Conservation (phyloP, 1,284 basidiomycete genomes). For the Coniophora puteana region DNA sequence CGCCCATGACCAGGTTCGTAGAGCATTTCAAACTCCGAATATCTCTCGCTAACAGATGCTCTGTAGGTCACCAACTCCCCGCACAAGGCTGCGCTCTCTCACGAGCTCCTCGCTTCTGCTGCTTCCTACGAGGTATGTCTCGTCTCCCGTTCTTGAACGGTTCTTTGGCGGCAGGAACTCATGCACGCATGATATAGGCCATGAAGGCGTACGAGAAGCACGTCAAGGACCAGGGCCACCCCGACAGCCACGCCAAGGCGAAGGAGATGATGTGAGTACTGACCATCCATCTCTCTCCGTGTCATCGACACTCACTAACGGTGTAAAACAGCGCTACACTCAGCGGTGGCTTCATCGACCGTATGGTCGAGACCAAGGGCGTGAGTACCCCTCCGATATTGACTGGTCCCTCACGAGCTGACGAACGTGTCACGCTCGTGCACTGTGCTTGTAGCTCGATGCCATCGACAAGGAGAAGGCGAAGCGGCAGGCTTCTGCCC, state of each 20-base stretch:
- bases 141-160: neutral
- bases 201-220: constrained; percentile 55
- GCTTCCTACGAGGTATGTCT: constrained; percentile 46
- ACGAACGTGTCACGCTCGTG: too few species aligned
- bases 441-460: too few species aligned
- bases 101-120: constrained; percentile 64
- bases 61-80: too few species aligned
- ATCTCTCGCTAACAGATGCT: too few species aligned
- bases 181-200: constrained; percentile 37
- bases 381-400: too few species aligned
- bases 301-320: constrained; percentile 12
- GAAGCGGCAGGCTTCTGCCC: constrained; percentile 40
- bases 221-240: constrained; percentile 39
- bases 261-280: constrained; percentile 32
- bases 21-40: too few species aligned
- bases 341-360: constrained; percentile 42
- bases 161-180: neutral
- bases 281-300: neutral
- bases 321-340: constrained; percentile 28
- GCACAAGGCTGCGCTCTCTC: constrained; percentile 56
- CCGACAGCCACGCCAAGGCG: constrained; percentile 38
- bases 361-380: constrained; percentile 43
- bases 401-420: too few species aligned
- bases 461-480: constrained; percentile 34
- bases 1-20: too few species aligned